These are phyloP conservation scores for Heracleum sosnowskyi DNA, from an alignment of 129 eudicot genomes.

Conservation along the genomic window DNA sequence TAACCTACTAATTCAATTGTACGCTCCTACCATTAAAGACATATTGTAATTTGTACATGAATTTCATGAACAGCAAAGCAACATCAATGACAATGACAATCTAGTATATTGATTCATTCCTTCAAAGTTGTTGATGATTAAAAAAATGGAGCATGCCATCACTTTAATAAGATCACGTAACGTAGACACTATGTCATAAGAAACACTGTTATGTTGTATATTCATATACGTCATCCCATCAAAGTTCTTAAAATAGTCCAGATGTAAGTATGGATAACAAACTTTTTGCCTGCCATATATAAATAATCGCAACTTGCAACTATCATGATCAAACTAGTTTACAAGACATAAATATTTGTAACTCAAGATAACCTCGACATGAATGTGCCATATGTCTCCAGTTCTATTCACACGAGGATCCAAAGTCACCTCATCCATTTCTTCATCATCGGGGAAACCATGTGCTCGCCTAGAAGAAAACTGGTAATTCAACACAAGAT, in stretches of 20 bases:
- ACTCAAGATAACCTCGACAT: slow-evolving; percentile 51
- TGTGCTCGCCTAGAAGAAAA: slow-evolving; percentile 29
- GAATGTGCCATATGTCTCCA: slow-evolving; percentile 93
- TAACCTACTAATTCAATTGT: neutral
- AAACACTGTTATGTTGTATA: neutral
- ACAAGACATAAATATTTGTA: neutral
- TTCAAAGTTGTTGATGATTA: neutral
- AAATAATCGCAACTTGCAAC: neutral
- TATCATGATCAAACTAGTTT: neutral
- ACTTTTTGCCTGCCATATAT: neutral
- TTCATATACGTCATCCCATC: no score
- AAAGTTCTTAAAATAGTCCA: neutral
- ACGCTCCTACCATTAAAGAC: neutral
- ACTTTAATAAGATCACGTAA: neutral
- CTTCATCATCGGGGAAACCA: slow-evolving; percentile 29
- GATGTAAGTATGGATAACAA: neutral
- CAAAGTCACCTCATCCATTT: slow-evolving; percentile 58
- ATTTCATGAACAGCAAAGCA: neutral
- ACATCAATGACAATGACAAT: neutral
- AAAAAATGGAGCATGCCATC: neutral
- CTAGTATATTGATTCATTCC: neutral
- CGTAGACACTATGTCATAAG: neutral
- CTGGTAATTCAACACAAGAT: neutral
- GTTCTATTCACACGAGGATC: slow-evolving; percentile 70
- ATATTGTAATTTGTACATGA: neutral